Conservation (phyloP, 768 basidiomycete genomes). For the Kwoniella mangroviensis region DNA sequence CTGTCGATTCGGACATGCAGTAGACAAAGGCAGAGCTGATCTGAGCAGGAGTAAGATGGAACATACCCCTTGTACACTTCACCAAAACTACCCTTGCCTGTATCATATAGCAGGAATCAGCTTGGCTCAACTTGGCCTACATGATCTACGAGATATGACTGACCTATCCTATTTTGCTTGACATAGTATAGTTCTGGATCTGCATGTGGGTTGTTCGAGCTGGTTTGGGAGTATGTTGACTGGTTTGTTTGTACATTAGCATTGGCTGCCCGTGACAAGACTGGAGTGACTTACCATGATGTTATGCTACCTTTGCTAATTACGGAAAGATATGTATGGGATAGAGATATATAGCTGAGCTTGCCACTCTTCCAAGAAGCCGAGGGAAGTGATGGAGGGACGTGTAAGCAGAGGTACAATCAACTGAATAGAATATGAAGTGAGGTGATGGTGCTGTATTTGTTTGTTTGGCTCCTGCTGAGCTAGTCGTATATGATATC, state of each 20-base stretch:
- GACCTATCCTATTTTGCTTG: constrained; percentile 95
- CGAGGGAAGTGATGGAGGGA: neutral
- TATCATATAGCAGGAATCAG: constrained; percentile 16
- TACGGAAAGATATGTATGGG: no score
- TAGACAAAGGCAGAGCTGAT: neutral
- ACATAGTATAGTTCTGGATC: constrained; percentile 98
- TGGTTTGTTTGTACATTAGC: constrained; percentile 8
- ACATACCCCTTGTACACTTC: constrained; percentile 96
- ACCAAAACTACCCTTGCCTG: constrained; percentile 97
- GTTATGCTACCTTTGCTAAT: no score
- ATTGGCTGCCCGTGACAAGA: no score
- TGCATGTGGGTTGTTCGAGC: constrained; percentile 35
- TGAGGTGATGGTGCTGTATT: neutral
- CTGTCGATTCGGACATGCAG: neutral
- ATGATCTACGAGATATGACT: constrained; percentile 24
- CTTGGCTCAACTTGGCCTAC: neutral
- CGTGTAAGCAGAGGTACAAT: neutral
- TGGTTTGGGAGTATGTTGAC: constrained; percentile 34
- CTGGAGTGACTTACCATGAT: neutral
- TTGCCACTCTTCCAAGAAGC: neutral
- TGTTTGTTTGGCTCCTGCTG: neutral
- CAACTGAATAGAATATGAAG: neutral
- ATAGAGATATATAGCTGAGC: no score
- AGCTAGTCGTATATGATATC: neutral
- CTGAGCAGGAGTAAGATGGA: neutral